Evolutionary conservation across 768 basidiomycete genomes (phyloP).

Genomic region (Amanita phalloides): DNA sequence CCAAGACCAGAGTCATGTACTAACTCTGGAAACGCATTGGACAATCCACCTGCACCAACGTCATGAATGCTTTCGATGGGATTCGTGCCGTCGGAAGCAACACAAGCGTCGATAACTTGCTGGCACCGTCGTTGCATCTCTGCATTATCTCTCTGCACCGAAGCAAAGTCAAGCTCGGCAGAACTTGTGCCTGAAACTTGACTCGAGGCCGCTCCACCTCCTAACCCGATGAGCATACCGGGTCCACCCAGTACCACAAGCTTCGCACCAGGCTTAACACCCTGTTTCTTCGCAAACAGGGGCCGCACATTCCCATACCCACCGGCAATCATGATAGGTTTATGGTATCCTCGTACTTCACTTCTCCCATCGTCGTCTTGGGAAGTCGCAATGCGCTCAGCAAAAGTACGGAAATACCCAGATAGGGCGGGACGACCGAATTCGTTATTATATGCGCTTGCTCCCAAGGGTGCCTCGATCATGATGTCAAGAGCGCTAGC

Average conservation of each 20-base stretch:
- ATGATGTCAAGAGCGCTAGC: slow-evolving; percentile 94
- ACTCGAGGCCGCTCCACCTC: slow-evolving; percentile 93
- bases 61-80: slow-evolving; percentile 97
- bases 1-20: slow-evolving; percentile 95
- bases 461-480: slow-evolving; percentile 91
- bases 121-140: slow-evolving; percentile 98
- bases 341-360: slow-evolving; percentile 93
- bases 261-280: slow-evolving; percentile 73
- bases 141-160: slow-evolving; percentile 94
- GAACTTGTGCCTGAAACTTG: slow-evolving; percentile 86
- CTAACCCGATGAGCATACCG: slow-evolving; percentile 91
- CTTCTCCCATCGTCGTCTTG: slow-evolving; percentile 29
- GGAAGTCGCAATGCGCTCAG: slow-evolving; percentile 57
- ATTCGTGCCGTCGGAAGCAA: slow-evolving; percentile 41
- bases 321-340: slow-evolving; percentile 99
- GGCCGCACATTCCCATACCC: slow-evolving; percentile 92
- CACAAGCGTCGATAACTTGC: slow-evolving; percentile 93
- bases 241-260: slow-evolving; percentile 93
- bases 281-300: slow-evolving; percentile 67
- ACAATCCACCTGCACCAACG: slow-evolving; percentile 94
- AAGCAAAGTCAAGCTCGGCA: slow-evolving; percentile 93
- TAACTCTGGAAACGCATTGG: slow-evolving; percentile 93
- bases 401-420: slow-evolving; percentile 94
- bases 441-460: slow-evolving; percentile 96
- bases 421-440: slow-evolving; percentile 89